Evolutionary conservation across 2,329 filamentous ascomycete genomes (phyloP).

Genomic region (Botrytis galanthina): DNA sequence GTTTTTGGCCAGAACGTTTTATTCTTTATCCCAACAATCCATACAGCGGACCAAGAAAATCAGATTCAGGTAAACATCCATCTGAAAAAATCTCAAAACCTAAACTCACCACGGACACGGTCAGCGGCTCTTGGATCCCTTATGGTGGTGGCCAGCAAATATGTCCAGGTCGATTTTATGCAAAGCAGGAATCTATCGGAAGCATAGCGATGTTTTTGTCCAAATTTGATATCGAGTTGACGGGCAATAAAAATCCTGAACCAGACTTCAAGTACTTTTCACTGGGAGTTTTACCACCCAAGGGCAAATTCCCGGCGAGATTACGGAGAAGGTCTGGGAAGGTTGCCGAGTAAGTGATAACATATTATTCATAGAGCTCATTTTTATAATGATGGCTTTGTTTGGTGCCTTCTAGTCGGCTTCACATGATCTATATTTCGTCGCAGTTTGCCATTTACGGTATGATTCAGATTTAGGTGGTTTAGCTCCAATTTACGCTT

Average conservation of each 20-base stretch:
- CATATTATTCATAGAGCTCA: neutral
- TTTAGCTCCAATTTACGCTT: neutral
- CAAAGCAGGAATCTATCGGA: conserved; percentile 40
- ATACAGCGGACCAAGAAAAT: conserved; percentile 32
- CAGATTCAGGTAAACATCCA: neutral
- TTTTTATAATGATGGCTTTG: neutral
- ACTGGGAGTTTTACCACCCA: conserved; percentile 29
- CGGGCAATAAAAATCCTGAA: conserved; percentile 10
- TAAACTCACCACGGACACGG: conserved; percentile 32
- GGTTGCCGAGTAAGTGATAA: neutral
- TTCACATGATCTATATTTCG: neutral
- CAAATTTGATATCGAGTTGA: conserved; percentile 38
- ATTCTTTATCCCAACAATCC: conserved; percentile 37
- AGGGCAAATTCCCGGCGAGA: conserved; percentile 23
- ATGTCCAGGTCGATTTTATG: conserved; percentile 42
- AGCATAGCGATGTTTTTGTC: conserved; percentile 37
- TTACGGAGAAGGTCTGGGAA: conserved; percentile 23
- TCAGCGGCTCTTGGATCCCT: conserved; percentile 39
- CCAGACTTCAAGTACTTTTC: conserved; percentile 28
- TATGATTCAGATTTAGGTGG: neutral
- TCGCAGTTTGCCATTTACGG: neutral
- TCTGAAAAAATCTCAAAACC: conserved; percentile 24
- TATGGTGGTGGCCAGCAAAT: conserved; percentile 40
- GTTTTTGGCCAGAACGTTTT: conserved; percentile 42
- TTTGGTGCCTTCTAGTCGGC: neutral